Conservation (phyloP, 1,139 yeast species). For the Blastobotrys malaysiensis region DNA sequence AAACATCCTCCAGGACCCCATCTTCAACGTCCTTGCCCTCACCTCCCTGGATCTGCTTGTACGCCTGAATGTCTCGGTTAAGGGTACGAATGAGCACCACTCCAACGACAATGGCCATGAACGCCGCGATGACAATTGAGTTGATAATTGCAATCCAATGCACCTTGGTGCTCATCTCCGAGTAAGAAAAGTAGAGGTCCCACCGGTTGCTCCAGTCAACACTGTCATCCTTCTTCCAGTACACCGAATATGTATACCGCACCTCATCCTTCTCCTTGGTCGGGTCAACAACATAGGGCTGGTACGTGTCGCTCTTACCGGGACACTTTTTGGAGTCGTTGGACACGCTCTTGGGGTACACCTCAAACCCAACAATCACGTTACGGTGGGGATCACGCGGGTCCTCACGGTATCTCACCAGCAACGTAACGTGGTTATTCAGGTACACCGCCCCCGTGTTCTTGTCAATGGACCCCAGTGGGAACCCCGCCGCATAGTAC, state of each 20-base stretch:
- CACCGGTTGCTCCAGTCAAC: constrained; percentile 68
- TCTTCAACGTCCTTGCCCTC: constrained; percentile 22
- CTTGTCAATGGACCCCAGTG: constrained; percentile 60
- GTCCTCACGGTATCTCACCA: constrained; percentile 66
- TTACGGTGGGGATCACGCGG: constrained; percentile 34
- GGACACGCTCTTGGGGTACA: constrained; percentile 76
- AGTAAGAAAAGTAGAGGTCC: constrained; percentile 64
- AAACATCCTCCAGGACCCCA: constrained; percentile 24
- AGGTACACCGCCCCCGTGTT: constrained; percentile 41
- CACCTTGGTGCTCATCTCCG: constrained; percentile 44
- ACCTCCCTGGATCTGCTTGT: constrained; percentile 28
- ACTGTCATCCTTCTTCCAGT: constrained; percentile 78
- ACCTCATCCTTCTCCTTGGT: constrained; percentile 37
- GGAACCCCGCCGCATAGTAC: constrained; percentile 84
- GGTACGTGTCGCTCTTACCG: constrained; percentile 21
- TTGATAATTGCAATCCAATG: constrained; percentile 71
- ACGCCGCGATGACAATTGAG: constrained; percentile 54
- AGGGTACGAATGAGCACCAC: constrained; percentile 51
- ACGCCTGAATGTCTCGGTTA: constrained; percentile 40
- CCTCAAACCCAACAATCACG: constrained; percentile 85
- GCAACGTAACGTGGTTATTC: constrained; percentile 77
- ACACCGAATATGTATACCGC: constrained; percentile 80
- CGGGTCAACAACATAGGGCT: constrained; percentile 26
- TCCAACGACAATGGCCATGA: constrained; percentile 59
- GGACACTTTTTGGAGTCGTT: constrained; percentile 35